Percentiles rank a stretch among this genome's conserved stretches.
These are phyloP conservation scores for Hypoxylon sp. DNA, from an alignment of 2,329 filamentous ascomycete genomes.

Conservation along the genomic window DNA sequence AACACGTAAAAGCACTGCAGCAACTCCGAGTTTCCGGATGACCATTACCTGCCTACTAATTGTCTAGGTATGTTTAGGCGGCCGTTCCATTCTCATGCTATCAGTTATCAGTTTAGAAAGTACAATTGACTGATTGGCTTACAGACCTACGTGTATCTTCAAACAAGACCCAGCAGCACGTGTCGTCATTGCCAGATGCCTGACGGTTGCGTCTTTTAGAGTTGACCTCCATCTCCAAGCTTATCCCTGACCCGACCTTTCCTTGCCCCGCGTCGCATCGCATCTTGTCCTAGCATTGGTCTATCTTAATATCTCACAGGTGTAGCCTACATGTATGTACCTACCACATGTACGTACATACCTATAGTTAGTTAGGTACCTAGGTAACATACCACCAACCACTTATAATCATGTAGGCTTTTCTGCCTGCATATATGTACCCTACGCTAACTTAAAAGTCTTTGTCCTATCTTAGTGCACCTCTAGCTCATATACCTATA, in stretches of 20 bases:
- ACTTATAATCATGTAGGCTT: no score
- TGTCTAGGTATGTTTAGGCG: not conserved
- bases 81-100: not conserved
- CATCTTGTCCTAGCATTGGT: not conserved
- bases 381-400: no score
- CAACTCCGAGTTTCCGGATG: not conserved
- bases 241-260: slow-evolving; percentile 1
- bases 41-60: not conserved
- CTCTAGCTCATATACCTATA: not conserved
- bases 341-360: not conserved
- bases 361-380: not conserved
- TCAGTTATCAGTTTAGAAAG: not conserved
- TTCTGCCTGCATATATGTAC: no score
- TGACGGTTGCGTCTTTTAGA: slow-evolving; percentile 1
- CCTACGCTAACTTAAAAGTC: slow-evolving; percentile 8
- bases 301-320: not conserved
- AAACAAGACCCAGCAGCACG: slow-evolving; percentile 13
- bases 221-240: slow-evolving; percentile 2
- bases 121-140: slow-evolving; percentile 7
- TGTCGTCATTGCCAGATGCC: slow-evolving; percentile 21
- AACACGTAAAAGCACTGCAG: not conserved
- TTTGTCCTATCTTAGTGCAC: slow-evolving; percentile 13
- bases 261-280: slow-evolving; percentile 6
- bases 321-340: no score
- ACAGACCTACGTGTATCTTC: not conserved